These are phyloP conservation scores for Adansonia digitata DNA, from an alignment of 345 rosid species.

Conservation along the genomic window DNA sequence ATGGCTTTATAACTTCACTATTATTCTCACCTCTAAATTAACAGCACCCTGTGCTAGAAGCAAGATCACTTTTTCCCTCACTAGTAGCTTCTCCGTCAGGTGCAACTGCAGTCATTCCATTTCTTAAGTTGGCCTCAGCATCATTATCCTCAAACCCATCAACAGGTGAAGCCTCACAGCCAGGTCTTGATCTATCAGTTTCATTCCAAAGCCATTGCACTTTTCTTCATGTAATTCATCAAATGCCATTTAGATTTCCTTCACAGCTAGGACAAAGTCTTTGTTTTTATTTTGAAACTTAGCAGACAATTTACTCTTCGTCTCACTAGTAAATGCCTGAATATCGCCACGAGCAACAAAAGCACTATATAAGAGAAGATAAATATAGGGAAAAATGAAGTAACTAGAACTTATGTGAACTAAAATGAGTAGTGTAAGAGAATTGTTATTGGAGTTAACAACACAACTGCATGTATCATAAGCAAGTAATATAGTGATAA, in stretches of 20 bases:
- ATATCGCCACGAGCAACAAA: conserved; percentile 81
- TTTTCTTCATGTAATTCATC: conserved; percentile 55
- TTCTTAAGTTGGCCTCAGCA: conserved; percentile 34
- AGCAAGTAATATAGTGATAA: no score
- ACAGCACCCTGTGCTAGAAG: conserved; percentile 34
- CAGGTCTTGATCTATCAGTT: conserved; percentile 29
- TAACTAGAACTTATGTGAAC: not conserved
- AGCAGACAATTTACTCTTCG: conserved; percentile 56
- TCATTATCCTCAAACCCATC: conserved; percentile 42
- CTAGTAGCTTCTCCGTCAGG: conserved; percentile 29
- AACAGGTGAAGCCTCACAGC: conserved; percentile 37
- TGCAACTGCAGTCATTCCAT: conserved; percentile 22
- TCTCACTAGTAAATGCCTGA: conserved; percentile 70
- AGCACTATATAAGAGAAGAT: conserved; percentile 63
- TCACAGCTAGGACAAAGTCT: conserved; percentile 72
- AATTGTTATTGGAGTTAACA: no score
- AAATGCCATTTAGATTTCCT: conserved; percentile 78
- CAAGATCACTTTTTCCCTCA: conserved; percentile 31
- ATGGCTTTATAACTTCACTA: conserved; percentile 45
- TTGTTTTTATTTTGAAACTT: conserved; percentile 74
- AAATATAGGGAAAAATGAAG: conserved; percentile 8
- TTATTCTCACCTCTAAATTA: conserved; percentile 34
- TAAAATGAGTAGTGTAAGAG: not conserved
- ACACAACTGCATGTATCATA: no score
- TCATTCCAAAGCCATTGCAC: conserved; percentile 35